phyloP scores from a whole-genome alignment of 2,329 filamentous ascomycete genomes.

The Neonectria faginata region DNA sequence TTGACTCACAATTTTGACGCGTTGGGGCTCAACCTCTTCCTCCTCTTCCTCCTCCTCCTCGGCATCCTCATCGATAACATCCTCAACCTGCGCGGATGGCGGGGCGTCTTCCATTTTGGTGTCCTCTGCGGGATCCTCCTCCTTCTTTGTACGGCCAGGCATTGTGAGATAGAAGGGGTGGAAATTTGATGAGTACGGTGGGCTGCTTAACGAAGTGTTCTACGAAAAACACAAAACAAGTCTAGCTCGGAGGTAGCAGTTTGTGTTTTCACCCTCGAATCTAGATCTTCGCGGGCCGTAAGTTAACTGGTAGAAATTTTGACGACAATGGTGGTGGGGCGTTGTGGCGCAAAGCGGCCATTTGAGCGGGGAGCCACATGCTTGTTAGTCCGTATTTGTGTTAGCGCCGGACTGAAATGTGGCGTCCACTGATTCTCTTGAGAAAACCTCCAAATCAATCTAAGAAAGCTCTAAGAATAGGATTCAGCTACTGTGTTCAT shows the following conservation, averaged over 20 bases:
- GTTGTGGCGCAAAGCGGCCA: conserved; percentile 13
- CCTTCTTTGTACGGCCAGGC: conserved; percentile 55
- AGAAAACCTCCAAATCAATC: too few species aligned
- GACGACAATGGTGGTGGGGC: conserved; percentile 12
- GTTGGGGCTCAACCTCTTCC: conserved; percentile 62
- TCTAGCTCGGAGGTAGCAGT: not conserved
- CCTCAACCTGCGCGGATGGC: conserved; percentile 52
- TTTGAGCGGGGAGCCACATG: not conserved
- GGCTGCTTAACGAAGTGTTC: not conserved
- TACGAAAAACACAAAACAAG: not conserved
- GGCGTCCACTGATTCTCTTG: too few species aligned
- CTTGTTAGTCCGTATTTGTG: too few species aligned
- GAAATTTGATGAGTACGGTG: not conserved
- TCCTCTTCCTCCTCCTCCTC: conserved; percentile 57
- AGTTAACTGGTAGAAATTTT: conserved; percentile 31
- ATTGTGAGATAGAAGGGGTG: conserved; percentile 44
- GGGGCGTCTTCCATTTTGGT: conserved; percentile 60
- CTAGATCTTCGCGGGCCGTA: conserved; percentile 9
- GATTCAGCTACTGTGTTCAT: too few species aligned
- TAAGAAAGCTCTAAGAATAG: too few species aligned
- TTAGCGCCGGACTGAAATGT: too few species aligned
- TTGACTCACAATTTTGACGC: conserved; percentile 70
- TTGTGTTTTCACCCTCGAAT: conserved; percentile 10
- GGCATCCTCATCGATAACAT: conserved; percentile 51
- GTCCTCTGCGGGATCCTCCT: conserved; percentile 50